Percentiles rank a stretch among this genome's conserved stretches.
phyloP scores from a whole-genome alignment of 1,139 yeast genomes.

The Oligophagozyma castellii region DNA sequence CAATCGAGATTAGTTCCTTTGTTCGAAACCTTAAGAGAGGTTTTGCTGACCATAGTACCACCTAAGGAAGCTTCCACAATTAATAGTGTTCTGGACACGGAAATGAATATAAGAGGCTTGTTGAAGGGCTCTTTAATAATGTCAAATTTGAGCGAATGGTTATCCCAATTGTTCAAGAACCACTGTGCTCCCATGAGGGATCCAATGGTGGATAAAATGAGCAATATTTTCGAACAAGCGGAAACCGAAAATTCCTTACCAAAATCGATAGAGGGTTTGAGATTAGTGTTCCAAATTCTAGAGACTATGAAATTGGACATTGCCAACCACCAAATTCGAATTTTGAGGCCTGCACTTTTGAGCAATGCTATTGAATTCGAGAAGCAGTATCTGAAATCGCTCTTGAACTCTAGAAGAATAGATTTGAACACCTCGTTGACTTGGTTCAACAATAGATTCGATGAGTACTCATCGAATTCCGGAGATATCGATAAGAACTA shows the following conservation, averaged over 20 bases:
- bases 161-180: slow-evolving; percentile 23
- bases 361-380: slow-evolving; percentile 91
- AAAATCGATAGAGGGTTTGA: slow-evolving; percentile 59
- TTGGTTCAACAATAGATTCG: slow-evolving; percentile 48
- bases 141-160: slow-evolving; percentile 22
- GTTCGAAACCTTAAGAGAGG: slow-evolving; percentile 66
- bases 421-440: slow-evolving; percentile 50
- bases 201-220: slow-evolving; percentile 79
- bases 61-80: slow-evolving; percentile 60
- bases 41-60: slow-evolving; percentile 62
- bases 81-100: slow-evolving; percentile 65
- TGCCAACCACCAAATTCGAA: slow-evolving; percentile 86
- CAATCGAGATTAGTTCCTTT: slow-evolving; percentile 49
- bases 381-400: slow-evolving; percentile 68
- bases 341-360: slow-evolving; percentile 68
- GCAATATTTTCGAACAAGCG: slow-evolving; percentile 50
- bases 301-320: slow-evolving; percentile 96
- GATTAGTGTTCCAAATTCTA: slow-evolving; percentile 67
- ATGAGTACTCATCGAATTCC: slow-evolving; percentile 10
- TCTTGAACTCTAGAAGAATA: slow-evolving; percentile 52
- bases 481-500: slow-evolving; percentile 8
- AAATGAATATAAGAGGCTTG: slow-evolving; percentile 63
- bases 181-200: slow-evolving; percentile 93
- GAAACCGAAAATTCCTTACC: slow-evolving; percentile 38
- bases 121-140: slow-evolving; percentile 31